phyloP scores from a whole-genome alignment of 2,329 filamentous ascomycete genomes.

The Fusarium azukiicola region DNA sequence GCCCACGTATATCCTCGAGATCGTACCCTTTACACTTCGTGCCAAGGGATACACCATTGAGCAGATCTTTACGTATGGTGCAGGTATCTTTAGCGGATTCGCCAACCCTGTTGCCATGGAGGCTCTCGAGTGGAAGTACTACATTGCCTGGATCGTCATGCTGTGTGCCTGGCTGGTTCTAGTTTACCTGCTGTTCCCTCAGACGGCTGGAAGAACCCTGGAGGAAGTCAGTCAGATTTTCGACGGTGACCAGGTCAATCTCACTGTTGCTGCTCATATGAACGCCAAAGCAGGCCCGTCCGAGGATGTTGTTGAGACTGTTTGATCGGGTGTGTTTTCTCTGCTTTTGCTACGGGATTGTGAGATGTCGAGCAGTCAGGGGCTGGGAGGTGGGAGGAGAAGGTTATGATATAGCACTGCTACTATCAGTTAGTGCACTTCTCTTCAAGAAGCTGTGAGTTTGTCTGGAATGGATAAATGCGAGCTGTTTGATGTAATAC shows the following conservation, averaged over 20 bases:
- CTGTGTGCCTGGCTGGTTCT: slow-evolving; percentile 10
- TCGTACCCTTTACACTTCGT: slow-evolving; percentile 18
- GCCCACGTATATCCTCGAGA: slow-evolving; percentile 14
- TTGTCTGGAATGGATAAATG: no score
- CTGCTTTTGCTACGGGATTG: no score
- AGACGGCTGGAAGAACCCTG: slow-evolving; percentile 14
- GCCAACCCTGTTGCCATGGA: slow-evolving; percentile 25
- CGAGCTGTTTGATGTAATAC: no score
- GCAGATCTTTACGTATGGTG: slow-evolving; percentile 11
- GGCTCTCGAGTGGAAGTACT: slow-evolving; percentile 24
- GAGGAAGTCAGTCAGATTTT: slow-evolving; percentile 23
- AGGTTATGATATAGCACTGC: no score
- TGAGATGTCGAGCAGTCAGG: no score
- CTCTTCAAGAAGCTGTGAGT: no score
- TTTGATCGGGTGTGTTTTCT: not conserved
- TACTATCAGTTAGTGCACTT: no score
- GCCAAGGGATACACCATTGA: slow-evolving; percentile 28
- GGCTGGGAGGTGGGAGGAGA: no score
- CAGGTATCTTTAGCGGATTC: slow-evolving; percentile 21
- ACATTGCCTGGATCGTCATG: slow-evolving; percentile 18
- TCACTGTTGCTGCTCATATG: not conserved
- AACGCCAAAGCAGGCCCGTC: not conserved
- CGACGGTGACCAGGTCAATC: not conserved
- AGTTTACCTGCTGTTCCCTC: slow-evolving; percentile 19
- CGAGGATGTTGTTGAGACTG: not conserved